Base-by-base conservation (phyloP, 345 rosid genomes). In the Syzygium aromaticum region DNA sequence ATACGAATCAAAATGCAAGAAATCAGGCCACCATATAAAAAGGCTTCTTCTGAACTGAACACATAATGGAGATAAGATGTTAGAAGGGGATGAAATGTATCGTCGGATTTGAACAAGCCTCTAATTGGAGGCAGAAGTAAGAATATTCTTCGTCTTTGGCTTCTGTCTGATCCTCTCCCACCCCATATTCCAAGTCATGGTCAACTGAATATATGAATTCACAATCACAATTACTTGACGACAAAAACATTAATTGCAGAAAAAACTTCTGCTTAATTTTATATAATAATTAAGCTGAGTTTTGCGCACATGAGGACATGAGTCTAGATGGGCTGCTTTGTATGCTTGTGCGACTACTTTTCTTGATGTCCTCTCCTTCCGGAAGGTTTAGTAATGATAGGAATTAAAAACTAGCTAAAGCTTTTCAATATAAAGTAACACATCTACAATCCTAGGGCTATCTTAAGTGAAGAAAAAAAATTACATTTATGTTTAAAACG, bases 361-460 rank as follows among this genome's bases (percentile, higher is more conserved):
- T 61, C 73, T 61, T 61, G 19, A n/a, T 61, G 19, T n/a, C 8
- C 13, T n/a, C 73, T n/a, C 38, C 73, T 5, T n/a, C 73, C 9
- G 38, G 73, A 61, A n/a, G 73, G 38, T 61, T 61, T 14, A n/a
- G 38, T 0, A 61, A 61, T 61, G 38, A 13, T 61, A 61, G 19
- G 73, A 61, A 61, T n/a, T n/a, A 61, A 61, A 61, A n/a, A n/a
- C 73, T 14, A n/a, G 19, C 73, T 13, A 6, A 27, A 61, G 9
- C 33, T n/a, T 61, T 61, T 61, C 73, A 43, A 5, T 61, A 2
- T n/a, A n/a, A n/a, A 61, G 19, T n/a, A n/a, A 61, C 13, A 61
- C 0, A n/a, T 0, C 0, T 0, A 61, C 33, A 0, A 14, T 16
- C 9, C 4, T 61, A n/a, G 33, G 19, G 19, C 19, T 61, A 61